phyloP scores from a whole-genome alignment of 2,329 filamentous ascomycete species.

The Ciborinia camelliae region DNA sequence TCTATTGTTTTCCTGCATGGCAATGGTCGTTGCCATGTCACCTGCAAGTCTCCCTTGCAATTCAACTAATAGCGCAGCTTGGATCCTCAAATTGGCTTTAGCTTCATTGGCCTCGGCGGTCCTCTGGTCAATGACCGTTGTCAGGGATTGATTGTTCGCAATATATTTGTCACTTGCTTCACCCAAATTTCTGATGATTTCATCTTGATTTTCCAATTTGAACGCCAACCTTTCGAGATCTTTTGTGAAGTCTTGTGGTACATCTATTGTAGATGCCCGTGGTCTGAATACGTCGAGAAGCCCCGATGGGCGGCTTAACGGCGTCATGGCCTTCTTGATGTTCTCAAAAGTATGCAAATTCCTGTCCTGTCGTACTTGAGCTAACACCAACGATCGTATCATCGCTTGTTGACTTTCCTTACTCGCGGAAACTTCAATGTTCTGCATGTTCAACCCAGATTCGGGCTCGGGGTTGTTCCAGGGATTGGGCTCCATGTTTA shows the following conservation, averaged over 20 bases:
- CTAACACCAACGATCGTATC: background rate
- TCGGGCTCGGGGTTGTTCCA: background rate
- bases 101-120: background rate
- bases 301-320: too few relatives aligned
- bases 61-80: background rate
- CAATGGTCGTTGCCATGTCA: background rate
- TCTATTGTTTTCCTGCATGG: background rate
- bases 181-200: background rate
- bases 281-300: too few relatives aligned
- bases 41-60: background rate
- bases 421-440: background rate
- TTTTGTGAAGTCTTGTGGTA: background rate
- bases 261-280: background rate
- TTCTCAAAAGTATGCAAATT: background rate
- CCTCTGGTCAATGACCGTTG: background rate
- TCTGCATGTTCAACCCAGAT: too few relatives aligned
- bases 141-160: background rate
- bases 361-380: background rate
- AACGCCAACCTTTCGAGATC: background rate
- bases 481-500: too few relatives aligned
- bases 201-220: background rate
- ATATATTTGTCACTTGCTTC: background rate
- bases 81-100: background rate
- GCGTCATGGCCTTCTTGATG: background rate
- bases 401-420: background rate